Base-by-base conservation (phyloP, 2,329 filamentous ascomycete genomes). In the Ambrosiella cleistominuta region DNA sequence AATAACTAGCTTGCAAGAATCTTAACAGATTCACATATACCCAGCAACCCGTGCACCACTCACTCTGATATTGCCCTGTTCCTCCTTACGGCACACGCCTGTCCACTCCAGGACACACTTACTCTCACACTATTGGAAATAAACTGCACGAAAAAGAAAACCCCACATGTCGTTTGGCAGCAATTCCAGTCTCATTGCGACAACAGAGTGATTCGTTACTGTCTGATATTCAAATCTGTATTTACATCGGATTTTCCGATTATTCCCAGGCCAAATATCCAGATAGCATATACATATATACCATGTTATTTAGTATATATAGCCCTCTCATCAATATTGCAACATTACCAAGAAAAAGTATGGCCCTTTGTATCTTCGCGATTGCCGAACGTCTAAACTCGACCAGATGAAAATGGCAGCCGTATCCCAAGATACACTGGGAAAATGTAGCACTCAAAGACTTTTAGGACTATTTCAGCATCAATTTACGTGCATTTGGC, bases 21-120 rank as follows among this genome's bases (percentile, higher is more conserved):
- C 47, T 36, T 51, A 51, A 51, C 13, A 51, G 17, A 51, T 51
- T 51, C 47, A 51, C 47, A 51, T 51, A 51, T 51, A 51, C 47
- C 47, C 47, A 36, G 17, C 47, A 51, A 51, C 8, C 47, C 17
- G 17, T 51, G 27, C 47, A 51, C 47, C 17, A 27, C 8, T 8
- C 47, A 17, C 44, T 17, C 44, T 47, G n/a, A 47, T 47, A 47
- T 47, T 13, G n/a, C 44, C 44, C 5, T 47, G 44, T 47, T 15
- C 44, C n/a, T 13, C n/a, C 44, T 17, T 47, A 17, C 44, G 8
- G 15, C 13, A 51, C 11, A 51, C 47, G 19, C 47, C 27, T 19
- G 17, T 36, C 19, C 47, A 51, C 13, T 51, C 1, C 11, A 13
- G 8, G 7, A n/a, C 5, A 15, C 47, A 11, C 19, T 19, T 35